Conservation (phyloP, 2,329 filamentous ascomycete genomes). For the Aspergillus terreus region DNA sequence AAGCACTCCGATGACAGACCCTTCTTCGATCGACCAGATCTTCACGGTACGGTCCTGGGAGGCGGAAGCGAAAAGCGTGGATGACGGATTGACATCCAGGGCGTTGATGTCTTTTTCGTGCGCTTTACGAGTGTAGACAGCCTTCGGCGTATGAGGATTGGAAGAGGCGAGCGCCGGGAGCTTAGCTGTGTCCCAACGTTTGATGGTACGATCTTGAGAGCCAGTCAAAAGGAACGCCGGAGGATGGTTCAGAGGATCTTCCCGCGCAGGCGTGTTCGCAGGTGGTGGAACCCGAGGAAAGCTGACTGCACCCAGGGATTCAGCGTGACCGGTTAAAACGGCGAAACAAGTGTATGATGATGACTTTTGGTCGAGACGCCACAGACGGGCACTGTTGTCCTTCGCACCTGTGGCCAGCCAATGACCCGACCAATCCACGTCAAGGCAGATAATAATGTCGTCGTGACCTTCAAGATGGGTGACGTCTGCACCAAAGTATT, state of each 20-base stretch:
- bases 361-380: conserved; percentile 75
- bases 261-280: conserved; percentile 65
- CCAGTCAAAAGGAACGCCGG: conserved; percentile 85
- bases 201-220: conserved; percentile 92
- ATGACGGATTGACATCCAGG: conserved; percentile 71
- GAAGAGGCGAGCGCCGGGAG: conserved; percentile 48
- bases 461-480: conserved; percentile 83
- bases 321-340: conserved; percentile 84
- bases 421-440: conserved; percentile 93
- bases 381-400: conserved; percentile 89
- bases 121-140: conserved; percentile 84
- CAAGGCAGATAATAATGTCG: conserved; percentile 92
- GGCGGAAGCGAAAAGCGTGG: conserved; percentile 85
- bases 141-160: conserved; percentile 43
- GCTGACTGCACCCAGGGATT: conserved; percentile 86
- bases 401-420: conserved; percentile 97
- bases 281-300: conserved; percentile 69
- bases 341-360: conserved; percentile 76
- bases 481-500: conserved; percentile 86
- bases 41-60: conserved; percentile 97
- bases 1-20: conserved; percentile 85
- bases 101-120: conserved; percentile 99
- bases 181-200: conserved; percentile 80
- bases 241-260: conserved; percentile 71
- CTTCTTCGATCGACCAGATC: conserved; percentile 88